Percentiles rank a stretch among this genome's conserved stretches.
Conservation (phyloP, 2,329 filamentous ascomycete genomes). For the Pleurostoma richardsiae region DNA sequence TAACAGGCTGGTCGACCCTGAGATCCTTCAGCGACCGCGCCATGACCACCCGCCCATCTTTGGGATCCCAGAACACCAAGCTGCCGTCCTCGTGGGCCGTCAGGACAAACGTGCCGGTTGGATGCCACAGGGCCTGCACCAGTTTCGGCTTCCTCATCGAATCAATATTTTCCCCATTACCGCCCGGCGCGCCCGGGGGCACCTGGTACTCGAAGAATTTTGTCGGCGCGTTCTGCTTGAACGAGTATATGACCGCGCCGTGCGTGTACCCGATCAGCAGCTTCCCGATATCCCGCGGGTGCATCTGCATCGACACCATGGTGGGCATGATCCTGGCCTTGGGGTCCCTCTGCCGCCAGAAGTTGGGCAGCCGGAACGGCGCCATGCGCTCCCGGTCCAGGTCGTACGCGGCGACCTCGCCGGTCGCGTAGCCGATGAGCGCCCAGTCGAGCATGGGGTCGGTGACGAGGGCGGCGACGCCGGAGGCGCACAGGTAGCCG, state of each 20-base stretch:
- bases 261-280: slow-evolving; percentile 86
- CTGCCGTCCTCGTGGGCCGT: slow-evolving; percentile 89
- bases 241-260: slow-evolving; percentile 85
- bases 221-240: slow-evolving; percentile 79
- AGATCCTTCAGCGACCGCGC: slow-evolving; percentile 74
- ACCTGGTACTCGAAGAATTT: slow-evolving; percentile 82
- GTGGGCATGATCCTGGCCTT: slow-evolving; percentile 48
- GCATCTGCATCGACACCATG: slow-evolving; percentile 75
- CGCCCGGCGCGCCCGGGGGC: slow-evolving; percentile 76
- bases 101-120: slow-evolving; percentile 82
- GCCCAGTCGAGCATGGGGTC: slow-evolving; percentile 94
- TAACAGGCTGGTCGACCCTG: slow-evolving; percentile 64
- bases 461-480: slow-evolving; percentile 68
- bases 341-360: slow-evolving; percentile 74
- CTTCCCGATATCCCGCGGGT: slow-evolving; percentile 88
- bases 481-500: slow-evolving; percentile 70
- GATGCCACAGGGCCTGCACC: slow-evolving; percentile 88
- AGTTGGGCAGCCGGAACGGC: slow-evolving; percentile 77
- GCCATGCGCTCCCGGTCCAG: slow-evolving; percentile 74
- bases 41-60: slow-evolving; percentile 78
- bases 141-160: slow-evolving; percentile 66
- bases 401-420: slow-evolving; percentile 89
- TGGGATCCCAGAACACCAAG: slow-evolving; percentile 89
- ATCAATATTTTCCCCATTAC: slow-evolving; percentile 61
- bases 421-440: slow-evolving; percentile 75